These are phyloP conservation scores for Rhododendron henanense DNA, from an alignment of 148 eudicot genomes.

Conservation along the genomic window DNA sequence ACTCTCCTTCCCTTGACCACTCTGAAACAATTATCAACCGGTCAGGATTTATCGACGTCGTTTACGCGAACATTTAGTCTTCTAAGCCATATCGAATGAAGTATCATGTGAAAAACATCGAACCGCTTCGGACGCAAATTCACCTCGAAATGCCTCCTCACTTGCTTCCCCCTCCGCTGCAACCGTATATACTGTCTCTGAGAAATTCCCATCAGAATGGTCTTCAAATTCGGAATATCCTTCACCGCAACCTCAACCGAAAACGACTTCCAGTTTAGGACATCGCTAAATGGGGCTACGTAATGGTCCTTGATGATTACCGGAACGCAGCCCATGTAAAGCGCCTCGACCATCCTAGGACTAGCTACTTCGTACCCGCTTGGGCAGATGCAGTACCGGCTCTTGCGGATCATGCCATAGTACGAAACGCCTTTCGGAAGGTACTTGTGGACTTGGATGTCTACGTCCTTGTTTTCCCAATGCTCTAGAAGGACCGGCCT, in stretches of 20 bases:
- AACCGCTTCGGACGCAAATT: constrained; percentile 38
- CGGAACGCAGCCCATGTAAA: constrained; percentile 52
- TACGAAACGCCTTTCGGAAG: constrained; percentile 43
- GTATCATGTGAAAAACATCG: constrained; percentile 49
- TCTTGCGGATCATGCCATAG: constrained; percentile 29
- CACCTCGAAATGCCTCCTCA: constrained; percentile 41
- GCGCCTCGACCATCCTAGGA: constrained; percentile 54
- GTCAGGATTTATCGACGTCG: not conserved
- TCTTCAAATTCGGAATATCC: constrained; percentile 44
- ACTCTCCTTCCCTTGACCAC: not conserved
- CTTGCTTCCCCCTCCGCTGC: constrained; percentile 28
- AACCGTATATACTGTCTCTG: constrained; percentile 22
- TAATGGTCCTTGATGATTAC: constrained; percentile 50
- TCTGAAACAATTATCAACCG: not conserved
- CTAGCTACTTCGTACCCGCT: constrained; percentile 67
- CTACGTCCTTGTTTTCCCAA: constrained; percentile 42
- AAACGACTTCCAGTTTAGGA: constrained; percentile 49
- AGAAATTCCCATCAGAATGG: constrained; percentile 30
- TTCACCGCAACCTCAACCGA: constrained; percentile 29
- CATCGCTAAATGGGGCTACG: constrained; percentile 48
- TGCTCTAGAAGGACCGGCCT: constrained; percentile 34
- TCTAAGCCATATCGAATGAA: constrained; percentile 56
- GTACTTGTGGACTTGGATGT: constrained; percentile 41
- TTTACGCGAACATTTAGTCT: constrained; percentile 28
- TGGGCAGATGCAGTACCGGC: constrained; percentile 53